Conservation (phyloP, 768 basidiomycete genomes). For the Leccinellum albellum region DNA sequence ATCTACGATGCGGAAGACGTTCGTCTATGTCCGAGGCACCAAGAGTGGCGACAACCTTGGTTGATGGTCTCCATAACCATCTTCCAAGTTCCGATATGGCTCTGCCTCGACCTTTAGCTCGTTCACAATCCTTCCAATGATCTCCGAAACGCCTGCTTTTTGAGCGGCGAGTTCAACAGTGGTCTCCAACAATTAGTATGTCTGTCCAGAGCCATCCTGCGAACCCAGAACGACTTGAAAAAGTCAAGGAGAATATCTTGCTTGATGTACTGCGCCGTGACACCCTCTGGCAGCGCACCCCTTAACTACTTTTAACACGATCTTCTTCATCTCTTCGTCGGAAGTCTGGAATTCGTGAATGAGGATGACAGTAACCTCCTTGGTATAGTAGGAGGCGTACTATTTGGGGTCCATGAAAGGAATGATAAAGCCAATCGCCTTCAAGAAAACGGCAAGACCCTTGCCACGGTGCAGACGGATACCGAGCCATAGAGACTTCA, state of each 20-base stretch:
- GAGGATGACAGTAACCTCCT: conserved; percentile 94
- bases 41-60: conserved; percentile 87
- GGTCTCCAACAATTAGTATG: conserved; percentile 95
- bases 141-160: conserved; percentile 95
- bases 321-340: conserved; percentile 99
- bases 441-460: conserved; percentile 73
- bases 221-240: conserved; percentile 99
- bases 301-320: conserved; percentile 97
- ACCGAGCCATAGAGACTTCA: conserved; percentile 75
- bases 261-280: conserved; percentile 92
- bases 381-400: conserved; percentile 98
- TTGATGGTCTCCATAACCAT: conserved; percentile 99
- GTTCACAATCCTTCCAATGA: conserved; percentile 77
- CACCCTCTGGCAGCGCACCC: conserved; percentile 99
- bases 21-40: conserved; percentile 99
- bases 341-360: conserved; percentile 99
- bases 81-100: conserved; percentile 90
- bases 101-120: conserved; percentile 59
- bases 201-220: conserved; percentile 94
- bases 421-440: conserved; percentile 98
- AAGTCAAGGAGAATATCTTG: conserved; percentile 98
- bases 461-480: conserved; percentile 77
- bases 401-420: conserved; percentile 99
- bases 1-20: conserved; percentile 86
- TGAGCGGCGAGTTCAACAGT: conserved; percentile 98